Evolutionary conservation across 208 protist species (phyloP).

Genomic region (Endotrypanum monterogeii): DNA sequence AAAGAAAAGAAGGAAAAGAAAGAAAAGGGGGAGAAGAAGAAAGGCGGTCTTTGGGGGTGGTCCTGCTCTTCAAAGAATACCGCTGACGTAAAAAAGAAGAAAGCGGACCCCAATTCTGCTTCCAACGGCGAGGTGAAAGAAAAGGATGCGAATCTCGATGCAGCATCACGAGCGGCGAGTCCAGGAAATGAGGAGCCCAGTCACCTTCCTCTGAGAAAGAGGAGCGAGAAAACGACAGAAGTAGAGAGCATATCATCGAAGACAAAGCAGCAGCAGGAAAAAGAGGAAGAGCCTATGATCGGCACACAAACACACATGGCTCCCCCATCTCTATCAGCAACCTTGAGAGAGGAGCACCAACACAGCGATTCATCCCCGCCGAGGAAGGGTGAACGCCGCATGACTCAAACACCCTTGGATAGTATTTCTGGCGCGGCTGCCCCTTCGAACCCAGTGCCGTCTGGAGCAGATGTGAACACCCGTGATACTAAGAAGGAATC

Average conservation of each 20-base stretch:
- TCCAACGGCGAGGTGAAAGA: constrained; percentile 12
- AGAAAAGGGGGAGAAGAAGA: constrained; percentile 7
- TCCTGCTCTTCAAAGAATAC: background rate
- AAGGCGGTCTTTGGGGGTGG: background rate
- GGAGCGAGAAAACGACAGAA: constrained; percentile 4
- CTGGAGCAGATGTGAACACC: background rate
- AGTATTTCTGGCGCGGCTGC: background rate
- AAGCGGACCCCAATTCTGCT: background rate
- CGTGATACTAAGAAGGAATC: background rate
- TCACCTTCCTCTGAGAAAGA: constrained; percentile 17
- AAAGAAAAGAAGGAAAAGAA: constrained; percentile 4
- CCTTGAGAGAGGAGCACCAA: background rate
- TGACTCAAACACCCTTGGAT: background rate
- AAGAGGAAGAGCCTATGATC: background rate
- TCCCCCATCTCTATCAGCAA: background rate
- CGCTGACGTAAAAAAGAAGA: constrained; percentile 10
- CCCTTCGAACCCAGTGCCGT: background rate
- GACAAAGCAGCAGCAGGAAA: background rate
- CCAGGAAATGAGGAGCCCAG: constrained; percentile 1
- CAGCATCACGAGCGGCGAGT: background rate
- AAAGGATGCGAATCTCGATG: constrained; percentile 6
- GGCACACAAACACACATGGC: background rate
- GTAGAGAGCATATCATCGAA: background rate
- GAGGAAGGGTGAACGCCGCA: constrained; percentile 1
- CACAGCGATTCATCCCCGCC: background rate